These are phyloP conservation scores for Chlamydomonas sp. DNA, from an alignment of 139 green algal species.

Conservation along the genomic window DNA sequence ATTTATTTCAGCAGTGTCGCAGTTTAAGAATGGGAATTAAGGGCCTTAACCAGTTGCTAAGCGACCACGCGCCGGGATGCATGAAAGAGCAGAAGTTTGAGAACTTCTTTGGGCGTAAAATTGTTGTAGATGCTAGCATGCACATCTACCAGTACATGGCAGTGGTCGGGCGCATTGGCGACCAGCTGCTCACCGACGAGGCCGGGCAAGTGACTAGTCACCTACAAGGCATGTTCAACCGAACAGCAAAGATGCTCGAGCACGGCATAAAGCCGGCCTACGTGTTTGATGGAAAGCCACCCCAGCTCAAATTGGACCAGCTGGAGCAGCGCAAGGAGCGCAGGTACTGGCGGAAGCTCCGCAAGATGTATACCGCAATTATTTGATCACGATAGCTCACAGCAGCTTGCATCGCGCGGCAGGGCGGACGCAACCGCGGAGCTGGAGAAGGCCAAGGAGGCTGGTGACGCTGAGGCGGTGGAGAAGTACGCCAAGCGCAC, in stretches of 20 bases:
- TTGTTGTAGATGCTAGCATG: conserved; percentile 98
- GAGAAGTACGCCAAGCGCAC: conserved; percentile 98
- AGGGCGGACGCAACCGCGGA: conserved; percentile 61
- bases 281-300: conserved; percentile 98
- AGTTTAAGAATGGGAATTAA: conserved; percentile 75
- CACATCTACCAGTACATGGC: conserved; percentile 99
- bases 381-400: background rate
- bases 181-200: conserved; percentile 91
- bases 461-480: conserved; percentile 86
- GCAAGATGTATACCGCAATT: background rate
- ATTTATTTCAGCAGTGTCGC: background rate
- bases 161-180: conserved; percentile 58
- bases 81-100: conserved; percentile 94
- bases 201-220: conserved; percentile 94
- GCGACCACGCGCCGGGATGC: conserved; percentile 84
- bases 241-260: conserved; percentile 95
- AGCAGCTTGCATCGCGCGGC: background rate
- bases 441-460: conserved; percentile 78
- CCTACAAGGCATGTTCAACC: conserved; percentile 95
- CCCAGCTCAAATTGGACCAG: conserved; percentile 92
- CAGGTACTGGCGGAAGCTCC: background rate
- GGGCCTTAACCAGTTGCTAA: conserved; percentile 94
- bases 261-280: conserved; percentile 95
- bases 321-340: conserved; percentile 58
- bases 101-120: conserved; percentile 96